Evolutionary conservation across 2,329 filamentous ascomycete genomes (phyloP), one percentile per base, ranked within the genome.

Genomic region (Apiospora malaysiana): DNA sequence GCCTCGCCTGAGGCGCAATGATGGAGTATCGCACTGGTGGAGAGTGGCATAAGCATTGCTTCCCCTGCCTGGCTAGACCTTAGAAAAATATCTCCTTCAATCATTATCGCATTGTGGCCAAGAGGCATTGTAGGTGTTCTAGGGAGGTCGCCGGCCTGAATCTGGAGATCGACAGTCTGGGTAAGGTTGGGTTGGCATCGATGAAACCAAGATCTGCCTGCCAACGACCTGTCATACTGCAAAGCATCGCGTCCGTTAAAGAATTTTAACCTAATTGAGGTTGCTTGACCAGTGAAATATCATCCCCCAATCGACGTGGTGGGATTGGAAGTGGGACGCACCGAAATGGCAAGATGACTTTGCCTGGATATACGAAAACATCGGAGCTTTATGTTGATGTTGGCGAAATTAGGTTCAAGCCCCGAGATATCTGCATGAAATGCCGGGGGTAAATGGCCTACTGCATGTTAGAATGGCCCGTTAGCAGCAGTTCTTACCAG

Each of bases 151-250:
- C 56, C 56, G 27, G 23, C 21, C 32, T 63, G 56, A 14, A 63
- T 37, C 10, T 18, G 27, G 56, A 63, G 56, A 63, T 63, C 27
- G 32, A 63, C 27, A 23, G 56, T 63, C 56, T 63, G 56, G 56
- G 56, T 63, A 63, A 63, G 56, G 56, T 40, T 40, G 56, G 56
- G 40, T 63, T 63, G 56, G 27, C 23, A 40, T 40, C 32, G 51
- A 63, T 63, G 56, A 40, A 63, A 63, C 56, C 56, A 40, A 63
- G 56, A 63, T 63, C 56, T 63, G 40, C 56, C 56, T 63, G 56
- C 32, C 56, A 63, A 63, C 56, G 56, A 40, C 56, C 56, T 63
- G 56, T 63, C 56, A 63, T 63, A 32, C 32, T 63, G 56, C 56
- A 63, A 40, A 63, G 32, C 32, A 63, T 63, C 27, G 56, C 12